Evolutionary conservation across 768 basidiomycete genomes (phyloP).

Genomic region (Guyanaporus albipodus): DNA sequence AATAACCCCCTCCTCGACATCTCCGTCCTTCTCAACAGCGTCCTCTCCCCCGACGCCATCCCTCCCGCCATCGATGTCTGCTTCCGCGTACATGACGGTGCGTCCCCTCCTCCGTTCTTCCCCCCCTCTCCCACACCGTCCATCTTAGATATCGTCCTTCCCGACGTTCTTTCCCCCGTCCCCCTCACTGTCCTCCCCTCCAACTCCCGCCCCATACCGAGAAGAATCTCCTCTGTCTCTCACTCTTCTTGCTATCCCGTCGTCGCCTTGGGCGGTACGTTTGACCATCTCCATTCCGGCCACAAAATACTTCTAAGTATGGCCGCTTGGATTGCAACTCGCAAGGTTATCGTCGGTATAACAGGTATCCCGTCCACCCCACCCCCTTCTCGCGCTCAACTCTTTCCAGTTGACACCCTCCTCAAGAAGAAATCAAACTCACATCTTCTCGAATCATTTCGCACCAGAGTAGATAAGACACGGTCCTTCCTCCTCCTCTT

Average conservation of each 20-base stretch:
- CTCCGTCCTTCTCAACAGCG: conserved; percentile 69
- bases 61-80: conserved; percentile 39
- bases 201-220: neutral
- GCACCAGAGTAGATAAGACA: conserved; percentile 51
- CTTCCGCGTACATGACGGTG: conserved; percentile 44
- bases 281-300: conserved; percentile 96
- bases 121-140: conserved; percentile 3
- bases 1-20: conserved; percentile 73
- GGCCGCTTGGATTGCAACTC: conserved; percentile 74
- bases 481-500: conserved; percentile 70
- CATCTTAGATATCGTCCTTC: conserved; percentile 35
- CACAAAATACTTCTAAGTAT: conserved; percentile 97
- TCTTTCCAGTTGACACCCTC: conserved; percentile 57
- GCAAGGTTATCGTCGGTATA: conserved; percentile 87
- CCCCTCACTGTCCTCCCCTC: conserved; percentile 25
- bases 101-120: conserved; percentile 13
- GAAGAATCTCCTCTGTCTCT: neutral
- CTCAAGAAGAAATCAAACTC: conserved; percentile 68
- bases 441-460: conserved; percentile 61
- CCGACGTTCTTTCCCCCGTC: conserved; percentile 37
- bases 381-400: conserved; percentile 9
- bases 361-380: conserved; percentile 50
- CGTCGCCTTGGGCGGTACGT: conserved; percentile 90
- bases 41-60: conserved; percentile 42
- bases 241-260: conserved; percentile 48